Conservation (phyloP, 495 filamentous ascomycete genomes). For the Aspergillus taichungensis region DNA sequence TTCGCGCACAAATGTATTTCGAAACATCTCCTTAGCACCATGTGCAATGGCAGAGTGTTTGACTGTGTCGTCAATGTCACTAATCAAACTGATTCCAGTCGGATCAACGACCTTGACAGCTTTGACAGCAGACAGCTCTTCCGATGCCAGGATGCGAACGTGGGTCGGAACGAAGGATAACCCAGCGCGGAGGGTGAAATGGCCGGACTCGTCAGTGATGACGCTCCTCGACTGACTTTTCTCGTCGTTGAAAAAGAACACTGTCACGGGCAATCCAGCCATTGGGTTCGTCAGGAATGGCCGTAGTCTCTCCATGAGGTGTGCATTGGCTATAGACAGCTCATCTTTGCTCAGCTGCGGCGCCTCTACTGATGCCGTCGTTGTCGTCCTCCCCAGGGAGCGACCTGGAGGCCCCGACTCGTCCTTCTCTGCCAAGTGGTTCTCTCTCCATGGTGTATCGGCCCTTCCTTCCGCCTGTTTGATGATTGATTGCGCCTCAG, state of each 20-base stretch:
- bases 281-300: conserved; percentile 84
- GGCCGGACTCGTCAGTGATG: conserved; percentile 73
- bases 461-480: conserved; percentile 60
- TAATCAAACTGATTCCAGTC: conserved; percentile 84
- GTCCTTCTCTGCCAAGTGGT: conserved; percentile 9
- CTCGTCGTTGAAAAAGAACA: conserved; percentile 85
- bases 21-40: conserved; percentile 87
- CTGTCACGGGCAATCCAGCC: conserved; percentile 62
- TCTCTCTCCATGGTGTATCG: conserved; percentile 53
- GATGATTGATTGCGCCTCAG: conserved; percentile 66
- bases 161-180: conserved; percentile 88
- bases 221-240: conserved; percentile 71
- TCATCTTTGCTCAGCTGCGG: conserved; percentile 59
- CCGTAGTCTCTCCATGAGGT: conserved; percentile 75
- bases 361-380: conserved; percentile 33
- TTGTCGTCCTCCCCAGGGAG: conserved; percentile 5
- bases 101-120: conserved; percentile 67
- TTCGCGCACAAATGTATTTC: conserved; percentile 88
- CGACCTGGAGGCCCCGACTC: conserved; percentile 4
- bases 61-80: conserved; percentile 96
- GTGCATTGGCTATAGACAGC: conserved; percentile 68
- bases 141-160: conserved; percentile 76
- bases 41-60: conserved; percentile 86
- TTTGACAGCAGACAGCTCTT: conserved; percentile 71
- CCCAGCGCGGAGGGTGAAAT: conserved; percentile 69